These are phyloP conservation scores for Staphylotrichum longicolle DNA, from an alignment of 495 filamentous ascomycete genomes.

Conservation along the genomic window DNA sequence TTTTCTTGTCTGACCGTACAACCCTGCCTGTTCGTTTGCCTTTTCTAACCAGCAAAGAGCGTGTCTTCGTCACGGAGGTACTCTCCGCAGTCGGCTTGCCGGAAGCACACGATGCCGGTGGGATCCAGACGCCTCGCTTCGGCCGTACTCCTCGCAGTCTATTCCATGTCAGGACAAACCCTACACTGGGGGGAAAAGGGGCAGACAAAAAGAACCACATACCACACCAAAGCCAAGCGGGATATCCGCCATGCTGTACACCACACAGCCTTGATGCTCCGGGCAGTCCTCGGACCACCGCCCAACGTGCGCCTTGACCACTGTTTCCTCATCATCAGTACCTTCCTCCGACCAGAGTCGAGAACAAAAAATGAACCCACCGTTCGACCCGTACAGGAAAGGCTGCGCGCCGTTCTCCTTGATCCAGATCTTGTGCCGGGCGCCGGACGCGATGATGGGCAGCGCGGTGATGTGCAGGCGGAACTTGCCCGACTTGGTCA, in stretches of 20 bases:
- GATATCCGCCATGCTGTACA: constrained; percentile 73
- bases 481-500: constrained; percentile 92
- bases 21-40: not conserved
- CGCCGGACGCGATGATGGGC: constrained; percentile 80
- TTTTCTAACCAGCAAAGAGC: constrained; percentile 47
- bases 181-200: not conserved
- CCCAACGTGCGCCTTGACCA: constrained; percentile 89
- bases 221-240: constrained; percentile 69
- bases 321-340: constrained; percentile 23
- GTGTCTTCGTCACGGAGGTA: constrained; percentile 79
- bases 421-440: constrained; percentile 92
- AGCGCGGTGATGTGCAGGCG: constrained; percentile 79
- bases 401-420: constrained; percentile 95
- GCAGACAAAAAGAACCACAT: not conserved
- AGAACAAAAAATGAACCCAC: constrained; percentile 10
- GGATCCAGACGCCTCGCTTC: constrained; percentile 81
- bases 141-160: constrained; percentile 70
- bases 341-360: too few relatives aligned
- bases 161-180: not conserved
- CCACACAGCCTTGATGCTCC: constrained; percentile 71
- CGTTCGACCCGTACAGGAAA: constrained; percentile 68
- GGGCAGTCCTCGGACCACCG: constrained; percentile 85
- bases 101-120: constrained; percentile 79
- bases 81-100: constrained; percentile 87
- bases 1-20: constrained; percentile 12